phyloP scores from a whole-genome alignment of 2,329 filamentous ascomycete species.

The Fusarium sp. region DNA sequence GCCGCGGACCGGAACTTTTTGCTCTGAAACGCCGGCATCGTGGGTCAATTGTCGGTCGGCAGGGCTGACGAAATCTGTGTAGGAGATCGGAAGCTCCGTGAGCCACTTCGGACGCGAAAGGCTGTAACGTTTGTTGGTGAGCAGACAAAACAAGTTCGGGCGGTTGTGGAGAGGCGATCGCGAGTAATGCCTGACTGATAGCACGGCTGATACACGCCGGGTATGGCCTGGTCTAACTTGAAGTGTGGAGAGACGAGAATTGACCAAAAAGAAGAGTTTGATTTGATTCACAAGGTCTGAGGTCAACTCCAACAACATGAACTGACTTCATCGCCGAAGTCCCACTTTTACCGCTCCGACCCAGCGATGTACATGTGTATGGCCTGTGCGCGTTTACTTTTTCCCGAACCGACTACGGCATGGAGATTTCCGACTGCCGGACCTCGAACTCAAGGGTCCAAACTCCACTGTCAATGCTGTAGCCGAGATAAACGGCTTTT shows the following conservation, averaged over 20 bases:
- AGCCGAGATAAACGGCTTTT: background rate
- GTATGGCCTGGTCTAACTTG: background rate
- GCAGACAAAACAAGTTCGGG: background rate
- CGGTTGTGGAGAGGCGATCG: constrained; percentile 12
- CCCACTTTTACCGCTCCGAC: constrained; percentile 11
- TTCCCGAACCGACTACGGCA: constrained; percentile 15
- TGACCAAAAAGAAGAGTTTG: constrained; percentile 22
- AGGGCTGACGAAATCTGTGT: background rate
- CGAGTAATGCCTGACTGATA: background rate
- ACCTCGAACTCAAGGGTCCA: constrained; percentile 27
- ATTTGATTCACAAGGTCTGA: constrained; percentile 13
- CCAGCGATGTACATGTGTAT: background rate
- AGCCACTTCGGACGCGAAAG: background rate
- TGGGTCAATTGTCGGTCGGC: constrained; percentile 5
- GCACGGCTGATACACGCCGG: background rate
- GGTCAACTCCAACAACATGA: constrained; percentile 1
- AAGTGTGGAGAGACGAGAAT: background rate
- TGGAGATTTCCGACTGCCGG: constrained; percentile 1
- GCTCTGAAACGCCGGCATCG: constrained; percentile 65
- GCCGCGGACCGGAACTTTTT: constrained; percentile 77
- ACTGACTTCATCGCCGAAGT: constrained; percentile 23
- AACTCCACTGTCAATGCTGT: constrained; percentile 11
- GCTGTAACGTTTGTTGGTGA: constrained; percentile 5
- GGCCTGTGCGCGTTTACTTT: constrained; percentile 36
- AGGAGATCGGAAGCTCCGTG: constrained; percentile 15